Conservation (phyloP, 768 basidiomycete species). For the Scleroderma citrinum region DNA sequence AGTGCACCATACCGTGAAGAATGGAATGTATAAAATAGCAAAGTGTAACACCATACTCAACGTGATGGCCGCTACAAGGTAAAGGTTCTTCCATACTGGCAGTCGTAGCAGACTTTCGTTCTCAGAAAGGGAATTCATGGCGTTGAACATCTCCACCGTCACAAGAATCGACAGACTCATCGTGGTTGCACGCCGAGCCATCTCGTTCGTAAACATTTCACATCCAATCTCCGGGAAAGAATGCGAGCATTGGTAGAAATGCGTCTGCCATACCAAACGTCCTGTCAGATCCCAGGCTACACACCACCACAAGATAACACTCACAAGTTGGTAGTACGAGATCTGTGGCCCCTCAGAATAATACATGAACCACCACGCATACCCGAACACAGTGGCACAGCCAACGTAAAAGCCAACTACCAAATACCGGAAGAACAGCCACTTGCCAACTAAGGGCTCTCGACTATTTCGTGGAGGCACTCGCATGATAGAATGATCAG, state of each 20-base stretch:
- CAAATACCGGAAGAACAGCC: conserved; percentile 96
- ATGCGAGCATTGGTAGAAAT: conserved; percentile 89
- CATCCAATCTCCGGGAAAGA: conserved; percentile 90
- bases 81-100: conserved; percentile 93
- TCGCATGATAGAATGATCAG: conserved; percentile 96
- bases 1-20: conserved; percentile 72
- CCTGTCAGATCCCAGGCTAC: conserved; percentile 6
- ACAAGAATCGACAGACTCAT: conserved; percentile 96
- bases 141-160: conserved; percentile 95
- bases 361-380: conserved; percentile 99
- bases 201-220: conserved; percentile 88
- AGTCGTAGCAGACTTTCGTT: conserved; percentile 88
- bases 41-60: conserved; percentile 92
- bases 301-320: conserved; percentile 24
- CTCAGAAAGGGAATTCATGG: conserved; percentile 96
- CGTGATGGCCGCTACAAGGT: conserved; percentile 82
- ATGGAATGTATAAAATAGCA: conserved; percentile 93
- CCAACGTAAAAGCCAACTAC: conserved; percentile 93
- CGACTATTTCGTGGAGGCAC: conserved; percentile 85
- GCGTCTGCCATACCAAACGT: conserved; percentile 50
- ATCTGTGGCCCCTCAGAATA: conserved; percentile 91
- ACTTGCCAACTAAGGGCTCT: conserved; percentile 86
- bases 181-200: conserved; percentile 86
- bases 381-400: conserved; percentile 91
- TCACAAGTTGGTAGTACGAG: conserved; percentile 84